Base-by-base conservation (phyloP, 495 filamentous ascomycete genomes). In the Rusavskia elegans region DNA sequence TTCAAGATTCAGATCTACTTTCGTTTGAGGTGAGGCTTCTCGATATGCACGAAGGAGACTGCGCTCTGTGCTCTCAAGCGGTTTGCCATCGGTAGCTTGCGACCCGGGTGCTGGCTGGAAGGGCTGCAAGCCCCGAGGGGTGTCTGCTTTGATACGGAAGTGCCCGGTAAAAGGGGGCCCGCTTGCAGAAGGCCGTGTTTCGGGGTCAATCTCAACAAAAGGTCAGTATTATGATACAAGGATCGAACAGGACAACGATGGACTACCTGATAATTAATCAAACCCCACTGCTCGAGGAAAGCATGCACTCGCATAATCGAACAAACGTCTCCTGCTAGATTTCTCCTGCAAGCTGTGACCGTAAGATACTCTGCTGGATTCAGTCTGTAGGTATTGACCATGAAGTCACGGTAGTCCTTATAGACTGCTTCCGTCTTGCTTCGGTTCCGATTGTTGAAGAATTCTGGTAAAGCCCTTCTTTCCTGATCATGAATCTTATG, bases 241-340 rank as follows among this genome's bases (percentile, higher is more conserved):
- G 25, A n/a, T 48, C 23, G 19, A 7, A 48, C 13, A 51, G 57
- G 14, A 11, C 20, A 55, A 32, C 16, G 10, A 37, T 23, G 14
- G 55, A 63, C n/a, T 71, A 94, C 92, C 70, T 98, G 92, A 63
- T 97, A 98, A 66, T 98, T 98, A 58, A 98, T 97, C 63, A 98
- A 68, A 11, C 92, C 92, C 92, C 92, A 98, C 64, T 96, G 89
- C 68, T 98, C 92, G n/a, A 98, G 76, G 70, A 97, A 97, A 5
- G 87, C 85, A 67, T 98, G 92, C 23, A 98, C 87, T 51, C 92
- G 81, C 92, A 97, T 96, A 57, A 98, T 97, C 14, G 93, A 92
- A 66, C 92, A 97, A 50, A 98, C 92, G 68, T 98, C 92, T 54
- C 92, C 92, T 8, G 93, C 89, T 56, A 98, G 74, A 64, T 98